These are phyloP conservation scores for Clarireedia paspali DNA, from an alignment of 2,329 filamentous ascomycete genomes.

Conservation along the genomic window DNA sequence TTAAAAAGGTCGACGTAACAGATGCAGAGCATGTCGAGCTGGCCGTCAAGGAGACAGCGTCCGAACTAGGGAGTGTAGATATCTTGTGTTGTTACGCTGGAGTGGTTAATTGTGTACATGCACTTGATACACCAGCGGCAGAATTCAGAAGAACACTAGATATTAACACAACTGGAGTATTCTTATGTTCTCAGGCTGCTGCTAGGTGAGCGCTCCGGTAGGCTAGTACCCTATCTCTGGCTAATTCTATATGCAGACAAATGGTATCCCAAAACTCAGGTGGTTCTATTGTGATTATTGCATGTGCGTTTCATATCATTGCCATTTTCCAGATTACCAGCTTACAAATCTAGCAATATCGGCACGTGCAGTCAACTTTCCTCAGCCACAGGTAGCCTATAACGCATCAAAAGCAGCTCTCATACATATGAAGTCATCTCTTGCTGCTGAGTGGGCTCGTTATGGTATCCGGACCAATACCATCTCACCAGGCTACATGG, in stretches of 20 bases:
- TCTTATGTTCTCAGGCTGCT: constrained; percentile 60
- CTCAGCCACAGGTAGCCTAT: constrained; percentile 62
- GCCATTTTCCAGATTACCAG: neutral
- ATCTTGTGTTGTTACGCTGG: constrained; percentile 54
- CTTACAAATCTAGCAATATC: constrained; percentile 52
- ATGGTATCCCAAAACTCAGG: constrained; percentile 29
- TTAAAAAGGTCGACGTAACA: constrained; percentile 51
- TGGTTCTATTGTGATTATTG: constrained; percentile 58
- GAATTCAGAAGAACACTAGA: constrained; percentile 60
- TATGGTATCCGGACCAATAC: constrained; percentile 66
- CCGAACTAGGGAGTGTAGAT: constrained; percentile 42
- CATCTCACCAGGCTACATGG: constrained; percentile 69
- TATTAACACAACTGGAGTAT: constrained; percentile 64
- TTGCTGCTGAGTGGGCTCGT: constrained; percentile 67
- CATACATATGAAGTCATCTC: constrained; percentile 51
- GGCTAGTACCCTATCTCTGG: too few species aligned
- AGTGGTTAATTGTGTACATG: constrained; percentile 54
- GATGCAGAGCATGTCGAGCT: constrained; percentile 39
- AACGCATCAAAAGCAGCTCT: constrained; percentile 66
- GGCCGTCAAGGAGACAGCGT: constrained; percentile 34
- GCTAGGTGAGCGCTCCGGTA: constrained; percentile 30
- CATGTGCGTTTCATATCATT: constrained; percentile 30
- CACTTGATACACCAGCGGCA: constrained; percentile 48
- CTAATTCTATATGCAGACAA: neutral
- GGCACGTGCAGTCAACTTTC: constrained; percentile 46